Percentiles rank a stretch among this genome's conserved stretches.
Evolutionary conservation across 2,329 filamentous ascomycete species (phyloP).

Genomic region (Aspergillus fumigatiaffinis): DNA sequence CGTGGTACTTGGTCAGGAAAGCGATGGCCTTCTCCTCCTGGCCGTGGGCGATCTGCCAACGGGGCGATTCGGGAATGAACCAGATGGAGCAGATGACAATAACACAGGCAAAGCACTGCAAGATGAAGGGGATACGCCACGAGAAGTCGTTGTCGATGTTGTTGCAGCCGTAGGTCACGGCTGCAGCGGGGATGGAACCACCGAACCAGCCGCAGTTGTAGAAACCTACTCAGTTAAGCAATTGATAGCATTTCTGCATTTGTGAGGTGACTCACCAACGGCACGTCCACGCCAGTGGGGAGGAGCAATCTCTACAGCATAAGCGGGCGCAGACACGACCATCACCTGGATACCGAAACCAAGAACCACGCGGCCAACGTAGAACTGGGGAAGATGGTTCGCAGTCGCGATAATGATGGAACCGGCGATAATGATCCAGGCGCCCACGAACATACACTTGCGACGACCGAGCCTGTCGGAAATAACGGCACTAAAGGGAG

Average conservation of each 20-base stretch:
- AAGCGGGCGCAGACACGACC: constrained; percentile 48
- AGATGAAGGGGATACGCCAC: constrained; percentile 64
- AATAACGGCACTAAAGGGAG: constrained; percentile 42
- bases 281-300: constrained; percentile 51
- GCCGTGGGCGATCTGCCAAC: constrained; percentile 21
- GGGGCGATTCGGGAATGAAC: constrained; percentile 54
- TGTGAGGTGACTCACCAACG: constrained; percentile 33
- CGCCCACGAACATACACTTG: constrained; percentile 46
- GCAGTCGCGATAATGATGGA: constrained; percentile 42
- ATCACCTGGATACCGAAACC: constrained; percentile 48
- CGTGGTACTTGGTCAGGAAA: constrained; percentile 24
- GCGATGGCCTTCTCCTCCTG: constrained; percentile 18
- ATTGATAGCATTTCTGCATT: background rate
- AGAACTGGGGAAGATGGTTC: constrained; percentile 36
- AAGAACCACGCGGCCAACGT: constrained; percentile 47
- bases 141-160: constrained; percentile 45
- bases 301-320: constrained; percentile 47
- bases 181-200: constrained; percentile 49
- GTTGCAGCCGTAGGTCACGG: constrained; percentile 47
- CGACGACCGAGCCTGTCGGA: constrained; percentile 46
- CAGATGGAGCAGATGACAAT: constrained; percentile 53
- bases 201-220: constrained; percentile 55
- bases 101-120: constrained; percentile 61
- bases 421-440: constrained; percentile 44
- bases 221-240: constrained; percentile 27